A percentile compares a stretch with the other conserved stretches of the same genome.
phyloP scores from a whole-genome alignment of 768 basidiomycete genomes.

The Suillus variegatus region DNA sequence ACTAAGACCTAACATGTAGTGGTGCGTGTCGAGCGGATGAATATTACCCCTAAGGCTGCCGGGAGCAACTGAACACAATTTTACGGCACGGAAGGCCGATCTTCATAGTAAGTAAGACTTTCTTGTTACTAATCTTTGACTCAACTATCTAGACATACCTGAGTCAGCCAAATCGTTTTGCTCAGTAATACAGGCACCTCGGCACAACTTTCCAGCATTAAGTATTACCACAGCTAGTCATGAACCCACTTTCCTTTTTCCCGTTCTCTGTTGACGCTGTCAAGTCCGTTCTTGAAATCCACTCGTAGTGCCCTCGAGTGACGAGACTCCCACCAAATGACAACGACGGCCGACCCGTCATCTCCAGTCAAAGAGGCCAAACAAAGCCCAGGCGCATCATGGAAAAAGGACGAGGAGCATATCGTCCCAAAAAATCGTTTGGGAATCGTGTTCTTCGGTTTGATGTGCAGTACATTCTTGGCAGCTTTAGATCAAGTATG shows the following conservation, averaged over 20 bases:
- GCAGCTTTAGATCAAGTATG: conserved; percentile 50
- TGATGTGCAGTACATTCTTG: conserved; percentile 45
- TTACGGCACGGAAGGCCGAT: neutral
- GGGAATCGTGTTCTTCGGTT: conserved; percentile 42
- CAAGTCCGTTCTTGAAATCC: neutral
- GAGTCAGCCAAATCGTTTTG: neutral
- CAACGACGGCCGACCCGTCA: conserved; percentile 1
- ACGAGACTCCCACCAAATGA: neutral
- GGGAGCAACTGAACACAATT: neutral
- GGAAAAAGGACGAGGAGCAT: conserved; percentile 42
- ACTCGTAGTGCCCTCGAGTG: neutral
- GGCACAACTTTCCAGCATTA: neutral
- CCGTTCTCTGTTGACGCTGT: neutral
- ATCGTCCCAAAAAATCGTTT: conserved; percentile 45
- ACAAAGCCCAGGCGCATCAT: conserved; percentile 32
- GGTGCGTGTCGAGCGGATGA: neutral
- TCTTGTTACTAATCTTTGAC: neutral
- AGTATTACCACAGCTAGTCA: neutral
- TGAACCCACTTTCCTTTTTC: neutral
- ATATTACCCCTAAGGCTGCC: neutral
- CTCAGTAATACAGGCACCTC: neutral
- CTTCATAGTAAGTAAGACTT: neutral
- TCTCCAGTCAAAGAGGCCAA: conserved; percentile 11
- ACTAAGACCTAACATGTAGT: neutral
- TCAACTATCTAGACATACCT: neutral